These are phyloP conservation scores for Sisymbrium altissimum DNA, from an alignment of 345 rosid genomes.

Conservation along the genomic window DNA sequence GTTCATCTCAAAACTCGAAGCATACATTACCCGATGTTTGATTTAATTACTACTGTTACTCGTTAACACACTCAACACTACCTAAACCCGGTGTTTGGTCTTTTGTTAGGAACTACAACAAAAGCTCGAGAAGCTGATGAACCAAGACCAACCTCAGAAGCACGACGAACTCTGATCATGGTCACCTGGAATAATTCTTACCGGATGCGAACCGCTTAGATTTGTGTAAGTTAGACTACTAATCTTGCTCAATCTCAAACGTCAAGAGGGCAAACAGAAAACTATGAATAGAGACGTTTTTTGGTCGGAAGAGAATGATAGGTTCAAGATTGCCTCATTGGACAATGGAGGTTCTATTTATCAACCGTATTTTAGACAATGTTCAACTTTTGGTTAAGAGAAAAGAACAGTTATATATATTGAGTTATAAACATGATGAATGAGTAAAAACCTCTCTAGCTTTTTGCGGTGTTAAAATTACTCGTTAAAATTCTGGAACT, in stretches of 20 bases:
- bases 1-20: slow-evolving; percentile 9
- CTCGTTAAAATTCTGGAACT: not conserved
- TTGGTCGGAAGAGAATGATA: slow-evolving; percentile 26
- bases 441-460: not conserved
- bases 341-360: slow-evolving; percentile 3
- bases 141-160: slow-evolving; percentile 50
- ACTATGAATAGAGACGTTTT: slow-evolving; percentile 10
- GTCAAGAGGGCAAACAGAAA: not conserved
- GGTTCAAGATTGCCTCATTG: slow-evolving; percentile 7
- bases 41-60: not conserved
- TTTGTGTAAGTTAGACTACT: slow-evolving; percentile 15
- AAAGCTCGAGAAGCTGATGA: slow-evolving; percentile 63
- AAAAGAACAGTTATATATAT: not conserved
- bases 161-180: slow-evolving; percentile 72
- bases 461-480: not conserved
- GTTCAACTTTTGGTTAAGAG: slow-evolving; percentile 14
- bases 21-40: not conserved
- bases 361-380: slow-evolving; percentile 3
- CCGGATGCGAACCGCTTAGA: slow-evolving; percentile 7
- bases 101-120: slow-evolving; percentile 60
- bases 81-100: not conserved
- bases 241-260: slow-evolving; percentile 19
- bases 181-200: slow-evolving; percentile 16
- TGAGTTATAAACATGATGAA: not conserved
- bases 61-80: not conserved